A percentile compares a stretch with the other conserved stretches of the same genome.
Evolutionary conservation across 1,284 basidiomycete species (phyloP).

Genomic region (Irpex sp.): DNA sequence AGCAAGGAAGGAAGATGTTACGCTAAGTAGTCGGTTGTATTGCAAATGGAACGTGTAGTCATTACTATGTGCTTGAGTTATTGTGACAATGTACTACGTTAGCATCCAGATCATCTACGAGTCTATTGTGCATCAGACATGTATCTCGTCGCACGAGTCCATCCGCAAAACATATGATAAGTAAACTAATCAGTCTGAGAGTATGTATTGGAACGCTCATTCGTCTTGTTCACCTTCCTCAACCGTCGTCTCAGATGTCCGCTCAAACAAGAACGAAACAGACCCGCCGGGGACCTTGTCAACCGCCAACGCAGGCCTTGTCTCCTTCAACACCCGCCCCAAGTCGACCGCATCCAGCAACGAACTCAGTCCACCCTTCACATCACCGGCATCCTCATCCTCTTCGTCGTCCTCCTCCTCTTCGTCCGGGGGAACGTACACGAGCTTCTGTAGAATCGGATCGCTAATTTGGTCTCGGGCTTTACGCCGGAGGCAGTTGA

Average conservation of each 20-base stretch:
- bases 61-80: too few relatives aligned
- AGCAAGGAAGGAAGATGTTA: neutral
- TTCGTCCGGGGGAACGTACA: slow-evolving; percentile 31
- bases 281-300: slow-evolving; percentile 60
- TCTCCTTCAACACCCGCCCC: slow-evolving; percentile 37
- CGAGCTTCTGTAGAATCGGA: slow-evolving; percentile 53
- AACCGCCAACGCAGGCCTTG: slow-evolving; percentile 24
- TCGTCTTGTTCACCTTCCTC: slow-evolving; percentile 10
- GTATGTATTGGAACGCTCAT: neutral
- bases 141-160: too few relatives aligned
- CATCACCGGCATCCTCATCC: neutral
- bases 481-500: slow-evolving; percentile 58
- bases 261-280: slow-evolving; percentile 71
- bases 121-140: too few relatives aligned
- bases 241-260: slow-evolving; percentile 29
- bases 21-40: too few relatives aligned
- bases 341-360: slow-evolving; percentile 42
- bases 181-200: too few relatives aligned
- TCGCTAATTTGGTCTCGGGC: slow-evolving; percentile 55
- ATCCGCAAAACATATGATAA: too few relatives aligned
- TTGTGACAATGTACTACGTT: too few relatives aligned
- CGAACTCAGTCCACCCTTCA: slow-evolving; percentile 17
- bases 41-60: too few relatives aligned
- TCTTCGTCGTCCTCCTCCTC: slow-evolving; percentile 13
- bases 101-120: too few relatives aligned